A percentile compares a stretch with the other conserved stretches of the same genome.
Evolutionary conservation across 2,329 filamentous ascomycete species (phyloP).

Genomic region (Penicillium janthinellum): DNA sequence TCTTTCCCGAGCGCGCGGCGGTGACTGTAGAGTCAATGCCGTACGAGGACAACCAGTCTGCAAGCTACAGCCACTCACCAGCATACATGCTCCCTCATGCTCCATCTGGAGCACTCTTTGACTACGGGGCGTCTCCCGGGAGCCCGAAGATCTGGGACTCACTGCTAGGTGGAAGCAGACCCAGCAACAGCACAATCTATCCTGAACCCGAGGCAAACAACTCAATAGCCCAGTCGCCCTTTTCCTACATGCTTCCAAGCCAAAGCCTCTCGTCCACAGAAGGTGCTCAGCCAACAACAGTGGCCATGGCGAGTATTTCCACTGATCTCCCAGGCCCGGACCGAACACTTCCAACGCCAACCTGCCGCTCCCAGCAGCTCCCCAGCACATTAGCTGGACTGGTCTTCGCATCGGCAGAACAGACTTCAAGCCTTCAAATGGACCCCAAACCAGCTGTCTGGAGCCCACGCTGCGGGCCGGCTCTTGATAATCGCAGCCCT

Average conservation of each 20-base stretch:
- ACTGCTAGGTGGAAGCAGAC: conserved; percentile 24
- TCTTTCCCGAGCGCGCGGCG: conserved; percentile 25
- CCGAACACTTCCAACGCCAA: conserved; percentile 40
- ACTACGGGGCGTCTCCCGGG: conserved; percentile 32
- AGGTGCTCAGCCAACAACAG: conserved; percentile 27
- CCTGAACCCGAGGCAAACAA: conserved; percentile 32
- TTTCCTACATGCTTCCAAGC: conserved; percentile 35
- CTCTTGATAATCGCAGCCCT: conserved; percentile 11
- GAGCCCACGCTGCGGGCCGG: conserved; percentile 10
- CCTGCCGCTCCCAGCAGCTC: conserved; percentile 25
- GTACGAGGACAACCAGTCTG: conserved; percentile 40
- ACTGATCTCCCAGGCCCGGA: conserved; percentile 31
- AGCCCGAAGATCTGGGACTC: conserved; percentile 35
- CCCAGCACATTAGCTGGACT: conserved; percentile 17
- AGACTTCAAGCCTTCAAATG: conserved; percentile 17
- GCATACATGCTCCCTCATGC: conserved; percentile 40
- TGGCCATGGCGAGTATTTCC: neutral
- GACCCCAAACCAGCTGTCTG: conserved; percentile 26
- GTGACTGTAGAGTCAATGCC: conserved; percentile 28
- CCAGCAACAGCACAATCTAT: conserved; percentile 29
- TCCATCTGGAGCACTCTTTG: conserved; percentile 31
- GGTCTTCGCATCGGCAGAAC: conserved; percentile 18
- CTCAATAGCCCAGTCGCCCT: conserved; percentile 27
- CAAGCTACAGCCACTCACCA: conserved; percentile 38
- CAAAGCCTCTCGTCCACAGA: conserved; percentile 31